Base-by-base conservation (phyloP, 1,284 basidiomycete genomes). In the Psilocybe mexicana region DNA sequence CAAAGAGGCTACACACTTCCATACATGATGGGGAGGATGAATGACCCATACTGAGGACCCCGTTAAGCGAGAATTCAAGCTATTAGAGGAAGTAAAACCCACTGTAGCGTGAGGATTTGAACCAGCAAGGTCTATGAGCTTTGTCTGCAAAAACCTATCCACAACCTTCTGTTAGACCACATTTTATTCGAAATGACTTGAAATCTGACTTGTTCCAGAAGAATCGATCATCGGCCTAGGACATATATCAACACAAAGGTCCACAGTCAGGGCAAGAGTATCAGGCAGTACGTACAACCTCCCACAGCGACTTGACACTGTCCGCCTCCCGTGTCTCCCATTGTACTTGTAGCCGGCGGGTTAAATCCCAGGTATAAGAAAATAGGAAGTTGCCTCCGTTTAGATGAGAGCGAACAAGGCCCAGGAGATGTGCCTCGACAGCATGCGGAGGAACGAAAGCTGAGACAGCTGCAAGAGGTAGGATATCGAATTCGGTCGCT, bases 281-380 rank as follows among this genome's bases (percentile, higher is more conserved):
- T 45, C 54, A 33, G 23, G 35, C 48, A 53, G 26, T 18, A 75
- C 78, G 53, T 68, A 90, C 90, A 68, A 83, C 81, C 71, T 92
- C 88, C 89, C 86, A 95, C 62, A 89, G 78, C 26, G 85, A 80
- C 70, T 78, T 87, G 58, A 78, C 74, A 10, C 73, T 71, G 52
- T 84, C 81, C 43, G 76, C 71, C 44, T 83, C 78, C 60, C 77
- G 73, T 43, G 76, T 74, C 61, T 80, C 73, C 80, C 85, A 87
- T 73, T 98, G 96, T 50, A 84, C 82, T 80, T 99, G 96, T 64
- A 98, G 74, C 55, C 91, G 83, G 61, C 91, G 87, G 12, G 96
- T 97, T 61, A 99, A 72, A 72, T 98, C 95, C 82, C 88, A 96
- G 3, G 82, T 86, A 74, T 98, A 97, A 65, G 92, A 93, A 75